A percentile compares a stretch with the other conserved stretches of the same genome.
Conservation (phyloP, 73 alveolate species). For the Paramecium bursaria region DNA sequence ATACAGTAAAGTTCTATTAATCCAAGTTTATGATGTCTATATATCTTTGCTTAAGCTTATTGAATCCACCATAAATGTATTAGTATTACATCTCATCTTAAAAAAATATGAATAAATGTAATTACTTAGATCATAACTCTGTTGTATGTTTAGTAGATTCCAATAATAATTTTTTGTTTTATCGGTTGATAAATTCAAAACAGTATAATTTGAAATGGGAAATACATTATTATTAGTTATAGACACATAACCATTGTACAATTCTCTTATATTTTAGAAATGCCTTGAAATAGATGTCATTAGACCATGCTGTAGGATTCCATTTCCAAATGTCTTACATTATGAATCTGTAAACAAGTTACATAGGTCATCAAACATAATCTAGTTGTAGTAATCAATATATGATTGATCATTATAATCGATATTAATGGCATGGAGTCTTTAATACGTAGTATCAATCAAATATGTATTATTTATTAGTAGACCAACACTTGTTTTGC, state of each 20-base stretch:
- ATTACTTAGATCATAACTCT: slow-evolving; percentile 37
- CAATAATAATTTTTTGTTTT: not conserved
- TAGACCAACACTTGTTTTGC: slow-evolving; percentile 6
- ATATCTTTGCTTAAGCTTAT: not conserved
- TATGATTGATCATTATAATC: slow-evolving; percentile 22
- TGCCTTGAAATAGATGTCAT: slow-evolving; percentile 55
- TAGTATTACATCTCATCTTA: slow-evolving; percentile 35
- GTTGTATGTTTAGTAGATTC: slow-evolving; percentile 20
- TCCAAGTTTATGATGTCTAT: not conserved
- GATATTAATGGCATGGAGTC: slow-evolving; percentile 42
- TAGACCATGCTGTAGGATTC: slow-evolving; percentile 42
- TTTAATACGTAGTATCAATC: slow-evolving; percentile 37
- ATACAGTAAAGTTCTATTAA: slow-evolving; percentile 55
- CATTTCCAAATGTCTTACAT: slow-evolving; percentile 35
- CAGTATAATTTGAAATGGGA: not conserved
- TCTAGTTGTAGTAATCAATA: slow-evolving; percentile 35
- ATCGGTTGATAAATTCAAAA: not conserved
- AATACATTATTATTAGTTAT: not conserved
- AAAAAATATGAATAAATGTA: not conserved
- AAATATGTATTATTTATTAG: slow-evolving; percentile 33
- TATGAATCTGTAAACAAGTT: not conserved
- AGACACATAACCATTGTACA: slow-evolving; percentile 1
- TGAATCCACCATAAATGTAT: not conserved
- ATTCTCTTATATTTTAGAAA: slow-evolving; percentile 27
- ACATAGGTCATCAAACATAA: slow-evolving; percentile 45